Evolutionary conservation across 768 basidiomycete genomes (phyloP).

Genomic region (Chalciporus pseudorubinellus): DNA sequence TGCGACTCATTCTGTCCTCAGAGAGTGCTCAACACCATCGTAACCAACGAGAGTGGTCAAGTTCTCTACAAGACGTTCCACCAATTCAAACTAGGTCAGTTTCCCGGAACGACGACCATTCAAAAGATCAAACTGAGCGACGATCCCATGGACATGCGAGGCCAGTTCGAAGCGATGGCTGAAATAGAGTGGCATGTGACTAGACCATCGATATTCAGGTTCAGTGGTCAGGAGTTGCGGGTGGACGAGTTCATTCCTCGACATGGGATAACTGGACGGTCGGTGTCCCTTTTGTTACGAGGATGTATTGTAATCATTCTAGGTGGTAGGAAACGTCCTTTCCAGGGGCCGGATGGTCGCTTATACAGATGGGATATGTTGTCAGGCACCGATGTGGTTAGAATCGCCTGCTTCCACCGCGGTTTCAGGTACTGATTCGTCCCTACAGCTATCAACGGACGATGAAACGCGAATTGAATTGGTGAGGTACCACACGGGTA

Average conservation of each 20-base stretch:
- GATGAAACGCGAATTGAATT: conserved; percentile 13
- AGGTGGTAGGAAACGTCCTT: conserved; percentile 21
- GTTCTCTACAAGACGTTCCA: conserved; percentile 24
- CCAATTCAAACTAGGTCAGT: neutral
- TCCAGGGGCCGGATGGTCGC: conserved; percentile 31
- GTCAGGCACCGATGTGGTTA: conserved; percentile 8
- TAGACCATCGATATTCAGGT: conserved; percentile 27
- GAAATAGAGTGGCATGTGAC: conserved; percentile 33
- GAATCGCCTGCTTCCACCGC: neutral
- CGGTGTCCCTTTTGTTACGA: neutral
- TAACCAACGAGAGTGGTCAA: conserved; percentile 24
- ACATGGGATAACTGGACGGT: conserved; percentile 20
- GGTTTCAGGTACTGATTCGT: neutral
- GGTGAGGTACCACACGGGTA: conserved; percentile 16
- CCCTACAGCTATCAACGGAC: conserved; percentile 13
- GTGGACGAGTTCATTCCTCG: conserved; percentile 20
- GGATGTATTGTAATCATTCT: conserved; percentile 13
- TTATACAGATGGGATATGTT: conserved; percentile 33
- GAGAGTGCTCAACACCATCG: conserved; percentile 15
- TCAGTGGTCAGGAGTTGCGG: conserved; percentile 27
- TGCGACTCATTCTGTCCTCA: conserved; percentile 23
- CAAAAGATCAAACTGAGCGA: conserved; percentile 18
- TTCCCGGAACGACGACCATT: conserved; percentile 18
- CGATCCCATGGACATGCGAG: conserved; percentile 20
- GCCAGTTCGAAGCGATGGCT: conserved; percentile 30